A percentile compares a stretch with the other conserved stretches of the same genome.
phyloP scores from a whole-genome alignment of 192 early-diverging fungal genomes.

The Coemansia sp. region DNA sequence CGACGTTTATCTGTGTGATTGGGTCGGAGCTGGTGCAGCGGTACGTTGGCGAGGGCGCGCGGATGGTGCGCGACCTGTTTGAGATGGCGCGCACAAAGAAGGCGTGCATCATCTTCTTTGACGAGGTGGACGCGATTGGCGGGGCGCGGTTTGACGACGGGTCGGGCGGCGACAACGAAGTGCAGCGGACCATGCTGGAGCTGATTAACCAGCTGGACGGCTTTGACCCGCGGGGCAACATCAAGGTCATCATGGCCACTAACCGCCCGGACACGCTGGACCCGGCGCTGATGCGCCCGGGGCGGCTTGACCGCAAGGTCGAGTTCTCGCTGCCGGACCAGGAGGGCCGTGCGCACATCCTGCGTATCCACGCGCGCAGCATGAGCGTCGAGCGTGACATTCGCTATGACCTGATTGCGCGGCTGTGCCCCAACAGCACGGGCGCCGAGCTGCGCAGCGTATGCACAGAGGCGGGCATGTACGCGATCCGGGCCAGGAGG shows the following conservation, averaged over 20 bases:
- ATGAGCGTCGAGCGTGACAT: constrained; percentile 99
- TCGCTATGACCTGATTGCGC: constrained; percentile 95
- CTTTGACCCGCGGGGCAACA: constrained; percentile 98
- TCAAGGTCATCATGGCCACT: constrained; percentile 99
- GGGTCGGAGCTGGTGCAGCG: constrained; percentile 99
- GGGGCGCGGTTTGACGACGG: constrained; percentile 98
- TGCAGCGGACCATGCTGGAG: constrained; percentile 99
- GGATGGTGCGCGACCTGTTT: constrained; percentile 99
- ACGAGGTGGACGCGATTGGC: constrained; percentile 99
- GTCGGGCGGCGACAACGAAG: constrained; percentile 98
- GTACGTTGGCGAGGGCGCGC: constrained; percentile 97
- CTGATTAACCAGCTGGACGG: constrained; percentile 99
- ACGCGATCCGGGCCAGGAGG: constrained; percentile 95
- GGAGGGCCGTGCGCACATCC: constrained; percentile 92
- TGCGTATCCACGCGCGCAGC: constrained; percentile 96
- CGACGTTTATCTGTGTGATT: constrained; percentile 99
- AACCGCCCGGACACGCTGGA: constrained; percentile 98
- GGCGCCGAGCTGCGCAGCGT: constrained; percentile 97
- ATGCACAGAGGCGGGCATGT: constrained; percentile 99
- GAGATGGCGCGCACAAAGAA: constrained; percentile 99
- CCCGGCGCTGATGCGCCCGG: constrained; percentile 94
- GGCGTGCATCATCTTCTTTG: constrained; percentile 99
- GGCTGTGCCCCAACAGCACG: constrained; percentile 97
- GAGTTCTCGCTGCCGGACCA: constrained; percentile 97
- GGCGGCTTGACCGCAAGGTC: constrained; percentile 96